Evolutionary conservation across 1,139 yeast species (phyloP).

Genomic region (Blastobotrys serpentis): DNA sequence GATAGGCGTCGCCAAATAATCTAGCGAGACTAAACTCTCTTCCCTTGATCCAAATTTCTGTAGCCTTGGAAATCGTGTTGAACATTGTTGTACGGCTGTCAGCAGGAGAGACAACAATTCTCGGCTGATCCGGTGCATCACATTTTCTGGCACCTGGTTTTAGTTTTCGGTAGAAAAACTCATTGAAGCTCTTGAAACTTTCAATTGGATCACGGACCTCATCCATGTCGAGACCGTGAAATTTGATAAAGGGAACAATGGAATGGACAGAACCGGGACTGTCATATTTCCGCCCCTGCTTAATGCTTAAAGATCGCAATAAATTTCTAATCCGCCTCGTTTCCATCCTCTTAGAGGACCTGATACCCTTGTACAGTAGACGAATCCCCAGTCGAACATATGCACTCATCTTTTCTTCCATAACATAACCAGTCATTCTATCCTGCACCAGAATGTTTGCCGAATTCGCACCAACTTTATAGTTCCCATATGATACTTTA

Average conservation of each 20-base stretch:
- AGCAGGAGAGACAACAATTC: conserved; percentile 74
- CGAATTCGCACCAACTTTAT: conserved; percentile 82
- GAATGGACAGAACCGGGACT: conserved; percentile 60
- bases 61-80: conserved; percentile 59
- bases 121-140: conserved; percentile 53
- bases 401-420: conserved; percentile 90
- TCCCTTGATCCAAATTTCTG: conserved; percentile 88
- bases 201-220: conserved; percentile 59
- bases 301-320: conserved; percentile 63
- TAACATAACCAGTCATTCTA: conserved; percentile 76
- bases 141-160: conserved; percentile 68
- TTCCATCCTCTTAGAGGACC: conserved; percentile 49
- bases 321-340: conserved; percentile 57
- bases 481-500: conserved; percentile 84
- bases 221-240: conserved; percentile 69
- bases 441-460: conserved; percentile 95
- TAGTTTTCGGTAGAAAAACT: conserved; percentile 79
- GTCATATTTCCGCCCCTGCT: conserved; percentile 86
- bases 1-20: conserved; percentile 58
- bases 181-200: conserved; percentile 72
- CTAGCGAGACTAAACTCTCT: conserved; percentile 67
- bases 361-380: conserved; percentile 71
- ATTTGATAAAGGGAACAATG: conserved; percentile 75
- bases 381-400: conserved; percentile 87
- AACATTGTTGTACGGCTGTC: conserved; percentile 84